These are phyloP conservation scores for Linum lewisii DNA, from an alignment of 345 rosid species.

Conservation along the genomic window DNA sequence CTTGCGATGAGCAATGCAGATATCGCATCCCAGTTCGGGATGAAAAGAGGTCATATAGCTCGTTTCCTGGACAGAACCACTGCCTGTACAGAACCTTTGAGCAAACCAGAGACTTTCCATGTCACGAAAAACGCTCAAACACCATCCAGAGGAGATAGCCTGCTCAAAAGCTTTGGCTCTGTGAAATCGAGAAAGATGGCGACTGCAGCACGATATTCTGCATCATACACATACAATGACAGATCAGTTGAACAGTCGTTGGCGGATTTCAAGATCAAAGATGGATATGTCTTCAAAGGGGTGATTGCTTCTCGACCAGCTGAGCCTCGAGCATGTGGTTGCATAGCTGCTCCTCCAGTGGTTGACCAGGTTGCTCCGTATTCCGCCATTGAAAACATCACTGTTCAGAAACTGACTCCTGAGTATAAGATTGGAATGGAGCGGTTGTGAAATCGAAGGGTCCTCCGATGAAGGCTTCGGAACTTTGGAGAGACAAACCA, in stretches of 20 bases:
- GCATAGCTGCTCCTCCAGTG: slow-evolving; percentile 46
- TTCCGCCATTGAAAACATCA: slow-evolving; percentile 35
- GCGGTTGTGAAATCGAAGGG: slow-evolving; percentile 38
- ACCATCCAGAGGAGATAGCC: slow-evolving; percentile 27
- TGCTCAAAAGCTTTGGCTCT: slow-evolving; percentile 20
- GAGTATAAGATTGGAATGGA: slow-evolving; percentile 49
- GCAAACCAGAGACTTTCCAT: slow-evolving; percentile 15
- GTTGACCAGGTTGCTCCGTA: slow-evolving; percentile 38
- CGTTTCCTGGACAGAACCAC: slow-evolving; percentile 38
- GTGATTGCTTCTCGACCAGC: slow-evolving; percentile 51
- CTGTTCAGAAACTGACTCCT: slow-evolving; percentile 43
- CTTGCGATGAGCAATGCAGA: slow-evolving; percentile 29
- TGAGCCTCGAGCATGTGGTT: slow-evolving; percentile 48
- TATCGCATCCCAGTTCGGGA: slow-evolving; percentile 38
- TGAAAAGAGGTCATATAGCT: slow-evolving; percentile 58
- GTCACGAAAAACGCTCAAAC: slow-evolving; percentile 11
- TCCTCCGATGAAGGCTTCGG: slow-evolving; percentile 59
- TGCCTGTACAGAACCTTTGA: slow-evolving; percentile 31
- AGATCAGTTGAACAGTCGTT: slow-evolving; percentile 38
- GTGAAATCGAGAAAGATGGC: slow-evolving; percentile 19
- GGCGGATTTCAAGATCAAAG: slow-evolving; percentile 41
- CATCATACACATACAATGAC: slow-evolving; percentile 13
- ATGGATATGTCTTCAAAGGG: slow-evolving; percentile 53
- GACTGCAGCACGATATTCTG: slow-evolving; percentile 15
- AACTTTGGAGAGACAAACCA: slow-evolving; percentile 48